These are phyloP conservation scores for Rhodotorula sp. DNA, from an alignment of 1,284 basidiomycete genomes.

Conservation along the genomic window DNA sequence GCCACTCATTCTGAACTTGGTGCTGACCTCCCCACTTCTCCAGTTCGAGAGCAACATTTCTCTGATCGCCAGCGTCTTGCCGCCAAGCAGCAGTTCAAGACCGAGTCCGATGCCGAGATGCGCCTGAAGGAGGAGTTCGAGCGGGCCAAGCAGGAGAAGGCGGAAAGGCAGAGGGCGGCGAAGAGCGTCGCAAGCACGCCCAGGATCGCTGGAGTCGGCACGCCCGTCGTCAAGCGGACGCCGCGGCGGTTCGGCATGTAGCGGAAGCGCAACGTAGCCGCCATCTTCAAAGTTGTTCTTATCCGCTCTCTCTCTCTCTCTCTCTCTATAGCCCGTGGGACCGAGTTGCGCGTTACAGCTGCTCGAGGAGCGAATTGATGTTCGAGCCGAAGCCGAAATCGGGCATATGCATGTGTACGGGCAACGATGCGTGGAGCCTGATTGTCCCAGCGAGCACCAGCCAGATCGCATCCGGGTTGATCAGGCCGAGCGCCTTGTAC, in stretches of 20 bases:
- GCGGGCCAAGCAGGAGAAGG: constrained; percentile 31
- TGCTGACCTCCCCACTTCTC: not conserved
- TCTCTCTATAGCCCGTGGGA: too few species aligned
- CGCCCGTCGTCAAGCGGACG: constrained; percentile 35
- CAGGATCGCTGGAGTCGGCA: constrained; percentile 39
- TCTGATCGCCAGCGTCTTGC: constrained; percentile 67
- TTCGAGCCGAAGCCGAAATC: too few species aligned
- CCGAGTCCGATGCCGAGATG: constrained; percentile 39
- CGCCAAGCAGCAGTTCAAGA: constrained; percentile 59
- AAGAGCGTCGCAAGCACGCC: constrained; percentile 42
- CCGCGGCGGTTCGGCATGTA: constrained; percentile 38
- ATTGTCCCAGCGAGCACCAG: constrained; percentile 58
- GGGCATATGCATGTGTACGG: not conserved
- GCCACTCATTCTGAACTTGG: constrained; percentile 46
- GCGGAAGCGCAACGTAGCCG: not conserved
- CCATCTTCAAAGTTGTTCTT: too few species aligned
- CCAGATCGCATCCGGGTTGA: constrained; percentile 80
- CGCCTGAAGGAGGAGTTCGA: constrained; percentile 36
- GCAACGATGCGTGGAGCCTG: not conserved
- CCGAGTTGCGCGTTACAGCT: not conserved
- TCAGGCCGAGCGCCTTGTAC: constrained; percentile 60
- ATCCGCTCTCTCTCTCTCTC: too few species aligned
- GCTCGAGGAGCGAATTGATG: not conserved
- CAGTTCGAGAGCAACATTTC: constrained; percentile 64
- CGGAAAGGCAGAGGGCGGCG: constrained; percentile 33